Conservation (phyloP, 768 basidiomycete genomes). For the Boletus vinaceobasis region DNA sequence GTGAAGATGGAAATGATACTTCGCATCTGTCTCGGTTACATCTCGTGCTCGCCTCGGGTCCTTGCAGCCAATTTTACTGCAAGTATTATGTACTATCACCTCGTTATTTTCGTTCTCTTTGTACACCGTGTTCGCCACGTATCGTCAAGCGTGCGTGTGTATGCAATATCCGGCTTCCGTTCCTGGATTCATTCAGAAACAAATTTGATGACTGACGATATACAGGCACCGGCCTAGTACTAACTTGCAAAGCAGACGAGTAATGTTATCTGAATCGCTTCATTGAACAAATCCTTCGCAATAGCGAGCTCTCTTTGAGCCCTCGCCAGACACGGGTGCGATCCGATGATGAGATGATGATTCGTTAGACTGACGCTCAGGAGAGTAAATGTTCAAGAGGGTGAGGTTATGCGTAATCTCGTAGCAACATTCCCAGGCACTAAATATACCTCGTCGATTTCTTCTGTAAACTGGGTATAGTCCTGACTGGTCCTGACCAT, state of each 20-base stretch:
- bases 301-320: too few relatives aligned
- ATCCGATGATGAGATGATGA: too few relatives aligned
- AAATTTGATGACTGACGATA: neutral
- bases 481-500: too few relatives aligned
- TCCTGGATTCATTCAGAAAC: neutral
- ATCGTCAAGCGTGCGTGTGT: neutral
- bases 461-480: too few relatives aligned
- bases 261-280: too few relatives aligned
- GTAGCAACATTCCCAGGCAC: neutral
- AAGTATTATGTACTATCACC: neutral
- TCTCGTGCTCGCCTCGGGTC: neutral
- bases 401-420: neutral
- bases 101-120: neutral
- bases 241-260: too few relatives aligned
- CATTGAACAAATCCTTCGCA: too few relatives aligned
- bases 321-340: too few relatives aligned
- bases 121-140: neutral
- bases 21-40: neutral
- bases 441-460: too few relatives aligned
- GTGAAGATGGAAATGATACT: neutral
- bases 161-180: neutral
- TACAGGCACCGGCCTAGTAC: too few relatives aligned
- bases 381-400: neutral
- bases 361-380: neutral
- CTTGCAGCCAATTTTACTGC: neutral